Evolutionary conservation across 305 asterid species (phyloP).

Genomic region (Fraxinus latifolia): DNA sequence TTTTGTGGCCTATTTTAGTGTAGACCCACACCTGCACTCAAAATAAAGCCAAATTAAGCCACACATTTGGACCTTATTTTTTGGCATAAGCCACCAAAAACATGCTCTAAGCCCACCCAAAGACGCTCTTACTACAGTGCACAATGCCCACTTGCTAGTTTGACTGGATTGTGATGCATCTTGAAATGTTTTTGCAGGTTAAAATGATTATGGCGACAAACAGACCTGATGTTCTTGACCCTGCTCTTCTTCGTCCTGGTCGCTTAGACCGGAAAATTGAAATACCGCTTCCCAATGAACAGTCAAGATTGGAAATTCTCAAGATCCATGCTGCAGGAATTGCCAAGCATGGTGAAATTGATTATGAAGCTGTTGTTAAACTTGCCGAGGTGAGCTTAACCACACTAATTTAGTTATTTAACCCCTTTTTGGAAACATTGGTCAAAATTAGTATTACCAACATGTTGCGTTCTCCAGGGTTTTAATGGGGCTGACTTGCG

Average conservation of each 20-base stretch:
- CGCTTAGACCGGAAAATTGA: constrained; percentile 87
- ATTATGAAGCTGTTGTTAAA: constrained; percentile 91
- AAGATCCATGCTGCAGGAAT: constrained; percentile 94
- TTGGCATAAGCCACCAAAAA: not conserved
- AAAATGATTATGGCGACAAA: constrained; percentile 95
- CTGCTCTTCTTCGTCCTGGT: constrained; percentile 96
- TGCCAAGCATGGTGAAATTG: constrained; percentile 97
- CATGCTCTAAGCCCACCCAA: not conserved
- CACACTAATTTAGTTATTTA: not conserved
- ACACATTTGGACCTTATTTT: not conserved
- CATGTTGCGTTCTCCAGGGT: constrained; percentile 40
- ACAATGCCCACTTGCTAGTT: not conserved
- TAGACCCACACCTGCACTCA: not conserved
- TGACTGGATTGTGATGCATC: constrained; percentile 16
- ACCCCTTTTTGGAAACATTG: not conserved
- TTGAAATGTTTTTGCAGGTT: constrained; percentile 45
- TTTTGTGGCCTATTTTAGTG: not conserved
- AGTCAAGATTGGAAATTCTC: constrained; percentile 89
- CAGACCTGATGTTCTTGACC: constrained; percentile 89
- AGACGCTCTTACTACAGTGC: not conserved
- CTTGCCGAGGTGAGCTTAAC: constrained; percentile 76
- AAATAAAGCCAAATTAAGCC: not conserved
- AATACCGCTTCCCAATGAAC: constrained; percentile 88
- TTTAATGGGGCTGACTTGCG: constrained; percentile 91
- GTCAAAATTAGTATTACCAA: not conserved